These are phyloP conservation scores for Bipolaris gigantea DNA, from an alignment of 2,329 filamentous ascomycete genomes.

Conservation along the genomic window DNA sequence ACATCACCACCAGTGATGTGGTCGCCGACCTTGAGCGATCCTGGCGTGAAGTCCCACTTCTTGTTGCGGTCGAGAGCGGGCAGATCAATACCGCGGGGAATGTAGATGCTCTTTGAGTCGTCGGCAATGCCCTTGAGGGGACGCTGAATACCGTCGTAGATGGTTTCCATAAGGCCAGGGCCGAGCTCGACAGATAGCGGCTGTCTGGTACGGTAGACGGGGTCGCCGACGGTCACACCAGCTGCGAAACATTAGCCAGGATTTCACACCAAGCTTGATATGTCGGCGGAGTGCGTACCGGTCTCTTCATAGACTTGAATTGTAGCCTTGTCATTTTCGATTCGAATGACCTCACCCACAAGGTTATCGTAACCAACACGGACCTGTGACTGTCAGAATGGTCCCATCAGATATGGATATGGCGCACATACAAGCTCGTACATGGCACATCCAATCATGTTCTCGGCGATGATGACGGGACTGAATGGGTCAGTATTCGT, in stretches of 20 bases:
- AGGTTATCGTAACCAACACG: slow-evolving; percentile 89
- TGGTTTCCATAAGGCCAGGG: slow-evolving; percentile 95
- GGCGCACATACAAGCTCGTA: slow-evolving; percentile 80
- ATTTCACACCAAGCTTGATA: background rate
- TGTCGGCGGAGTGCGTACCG: slow-evolving; percentile 57
- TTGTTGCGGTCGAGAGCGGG: slow-evolving; percentile 86
- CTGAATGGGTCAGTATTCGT: slow-evolving; percentile 46
- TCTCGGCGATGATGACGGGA: slow-evolving; percentile 93
- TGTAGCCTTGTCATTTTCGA: slow-evolving; percentile 91
- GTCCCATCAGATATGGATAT: background rate
- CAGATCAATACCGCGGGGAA: slow-evolving; percentile 87
- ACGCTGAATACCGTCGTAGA: slow-evolving; percentile 98
- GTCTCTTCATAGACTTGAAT: slow-evolving; percentile 99
- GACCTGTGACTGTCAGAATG: slow-evolving; percentile 59
- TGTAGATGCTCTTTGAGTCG: slow-evolving; percentile 86
- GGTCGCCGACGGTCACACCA: slow-evolving; percentile 93
- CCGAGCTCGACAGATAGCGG: slow-evolving; percentile 96
- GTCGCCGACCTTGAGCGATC: slow-evolving; percentile 86
- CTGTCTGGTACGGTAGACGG: slow-evolving; percentile 87
- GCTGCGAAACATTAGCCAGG: slow-evolving; percentile 57
- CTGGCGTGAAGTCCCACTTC: slow-evolving; percentile 95
- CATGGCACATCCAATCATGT: slow-evolving; percentile 99
- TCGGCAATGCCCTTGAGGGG: slow-evolving; percentile 84
- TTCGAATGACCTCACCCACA: slow-evolving; percentile 96
- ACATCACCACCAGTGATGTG: slow-evolving; percentile 96